Evolutionary conservation across 2,329 filamentous ascomycete genomes (phyloP).

Genomic region (Ophiostoma ips): DNA sequence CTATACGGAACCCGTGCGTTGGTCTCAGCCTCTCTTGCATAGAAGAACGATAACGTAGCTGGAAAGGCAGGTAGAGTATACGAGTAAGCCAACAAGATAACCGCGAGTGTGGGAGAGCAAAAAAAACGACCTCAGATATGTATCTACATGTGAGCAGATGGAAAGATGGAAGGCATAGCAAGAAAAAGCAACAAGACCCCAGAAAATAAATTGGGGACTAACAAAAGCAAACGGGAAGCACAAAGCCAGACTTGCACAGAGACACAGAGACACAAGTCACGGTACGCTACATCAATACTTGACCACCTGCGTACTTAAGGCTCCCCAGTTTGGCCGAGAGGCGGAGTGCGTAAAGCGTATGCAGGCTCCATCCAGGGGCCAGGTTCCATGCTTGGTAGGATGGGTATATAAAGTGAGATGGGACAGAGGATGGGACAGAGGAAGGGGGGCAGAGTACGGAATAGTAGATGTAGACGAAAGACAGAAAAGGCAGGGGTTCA

Average conservation of each 20-base stretch:
- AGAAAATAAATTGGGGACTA: background rate
- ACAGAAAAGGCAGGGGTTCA: conserved; percentile 5
- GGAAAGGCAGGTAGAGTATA: no score
- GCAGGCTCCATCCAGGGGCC: conserved; percentile 7
- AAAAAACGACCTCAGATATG: background rate
- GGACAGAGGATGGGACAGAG: background rate
- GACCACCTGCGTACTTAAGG: conserved; percentile 1
- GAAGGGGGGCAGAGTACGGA: no score
- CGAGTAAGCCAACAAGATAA: no score
- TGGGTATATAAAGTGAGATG: background rate
- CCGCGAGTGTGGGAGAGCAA: background rate
- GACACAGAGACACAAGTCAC: background rate
- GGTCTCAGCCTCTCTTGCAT: no score
- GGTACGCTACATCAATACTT: background rate
- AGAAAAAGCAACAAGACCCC: background rate
- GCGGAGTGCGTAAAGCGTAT: background rate
- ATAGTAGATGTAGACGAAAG: conserved; percentile 1
- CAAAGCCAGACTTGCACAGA: background rate
- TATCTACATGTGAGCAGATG: background rate
- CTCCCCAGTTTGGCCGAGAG: conserved; percentile 8
- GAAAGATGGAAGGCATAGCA: no score
- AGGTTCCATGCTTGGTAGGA: background rate
- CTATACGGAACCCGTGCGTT: no score
- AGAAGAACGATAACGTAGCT: no score
- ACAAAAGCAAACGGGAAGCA: conserved; percentile 7